Conservation (phyloP, 2,329 filamentous ascomycete species). For the Fusarium sp. region DNA sequence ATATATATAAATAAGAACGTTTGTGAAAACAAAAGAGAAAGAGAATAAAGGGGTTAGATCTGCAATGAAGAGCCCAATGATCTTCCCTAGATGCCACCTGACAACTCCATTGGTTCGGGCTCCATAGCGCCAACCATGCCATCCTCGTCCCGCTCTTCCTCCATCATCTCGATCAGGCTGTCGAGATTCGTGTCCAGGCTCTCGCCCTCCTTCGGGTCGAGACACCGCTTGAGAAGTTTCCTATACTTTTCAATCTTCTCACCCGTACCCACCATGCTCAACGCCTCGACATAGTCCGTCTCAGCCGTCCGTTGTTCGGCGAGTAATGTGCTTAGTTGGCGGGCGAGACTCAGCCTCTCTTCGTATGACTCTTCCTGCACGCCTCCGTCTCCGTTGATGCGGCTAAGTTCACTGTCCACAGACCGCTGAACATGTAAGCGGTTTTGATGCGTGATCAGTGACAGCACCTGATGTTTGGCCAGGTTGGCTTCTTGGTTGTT, state of each 20-base stretch:
- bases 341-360: slow-evolving; percentile 68
- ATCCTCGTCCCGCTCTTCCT: slow-evolving; percentile 67
- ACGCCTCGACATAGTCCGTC: slow-evolving; percentile 74
- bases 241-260: slow-evolving; percentile 82
- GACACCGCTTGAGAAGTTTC: slow-evolving; percentile 74
- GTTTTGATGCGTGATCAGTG: slow-evolving; percentile 65
- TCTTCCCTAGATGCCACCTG: slow-evolving; percentile 40
- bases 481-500: slow-evolving; percentile 64
- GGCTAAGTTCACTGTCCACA: slow-evolving; percentile 63
- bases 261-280: slow-evolving; percentile 76
- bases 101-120: slow-evolving; percentile 50
- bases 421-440: slow-evolving; percentile 64
- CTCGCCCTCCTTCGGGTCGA: slow-evolving; percentile 75
- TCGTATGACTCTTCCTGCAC: slow-evolving; percentile 61
- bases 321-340: slow-evolving; percentile 68
- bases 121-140: slow-evolving; percentile 50
- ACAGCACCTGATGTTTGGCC: slow-evolving; percentile 62
- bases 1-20: slow-evolving; percentile 29
- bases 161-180: slow-evolving; percentile 72
- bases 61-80: slow-evolving; percentile 20
- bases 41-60: neutral
- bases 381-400: slow-evolving; percentile 62
- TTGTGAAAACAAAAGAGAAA: slow-evolving; percentile 20
- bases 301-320: slow-evolving; percentile 73
- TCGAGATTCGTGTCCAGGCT: slow-evolving; percentile 75